Percentiles rank a stretch among this genome's conserved stretches.
phyloP scores from a whole-genome alignment of 768 basidiomycete genomes.

The Udeniomyces megalosporus region DNA sequence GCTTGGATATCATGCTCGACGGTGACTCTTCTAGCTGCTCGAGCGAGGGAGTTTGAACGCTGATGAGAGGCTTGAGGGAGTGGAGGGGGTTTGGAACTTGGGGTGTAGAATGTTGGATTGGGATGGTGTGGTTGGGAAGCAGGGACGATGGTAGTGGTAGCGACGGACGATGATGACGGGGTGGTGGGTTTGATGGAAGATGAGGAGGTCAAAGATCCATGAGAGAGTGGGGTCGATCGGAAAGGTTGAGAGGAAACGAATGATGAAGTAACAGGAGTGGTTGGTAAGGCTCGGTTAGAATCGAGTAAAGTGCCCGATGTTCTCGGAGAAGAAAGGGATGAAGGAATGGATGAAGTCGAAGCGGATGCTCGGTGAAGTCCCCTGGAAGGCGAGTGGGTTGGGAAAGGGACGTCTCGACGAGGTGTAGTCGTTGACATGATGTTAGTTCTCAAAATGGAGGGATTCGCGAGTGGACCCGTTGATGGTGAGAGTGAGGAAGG shows the following conservation, averaged over 20 bases:
- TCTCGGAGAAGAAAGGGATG: too few relatives aligned
- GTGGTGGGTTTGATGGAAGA: too few relatives aligned
- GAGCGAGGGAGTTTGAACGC: neutral
- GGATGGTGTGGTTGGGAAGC: too few relatives aligned
- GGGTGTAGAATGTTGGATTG: neutral
- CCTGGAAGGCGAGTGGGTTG: neutral
- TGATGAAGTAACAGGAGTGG: neutral
- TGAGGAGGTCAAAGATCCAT: too few relatives aligned
- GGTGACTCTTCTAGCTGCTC: constrained; percentile 1
- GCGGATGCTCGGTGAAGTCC: too few relatives aligned
- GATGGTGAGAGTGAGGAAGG: neutral
- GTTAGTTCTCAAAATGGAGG: too few relatives aligned
- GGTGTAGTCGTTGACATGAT: too few relatives aligned
- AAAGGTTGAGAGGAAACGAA: neutral
- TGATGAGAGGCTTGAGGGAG: constrained; percentile 8
- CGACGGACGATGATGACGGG: too few relatives aligned
- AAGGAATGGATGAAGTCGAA: too few relatives aligned
- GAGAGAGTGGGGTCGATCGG: too few relatives aligned
- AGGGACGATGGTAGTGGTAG: too few relatives aligned
- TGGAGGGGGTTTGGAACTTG: constrained; percentile 5
- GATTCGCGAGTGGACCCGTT: neutral
- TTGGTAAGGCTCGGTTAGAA: neutral
- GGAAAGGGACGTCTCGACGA: neutral
- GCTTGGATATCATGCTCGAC: constrained; percentile 10
- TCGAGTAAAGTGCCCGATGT: too few relatives aligned